Percentiles rank a stretch among this genome's conserved stretches.
phyloP scores from a whole-genome alignment of 1,284 basidiomycete species.

The Vanrija sp. region DNA sequence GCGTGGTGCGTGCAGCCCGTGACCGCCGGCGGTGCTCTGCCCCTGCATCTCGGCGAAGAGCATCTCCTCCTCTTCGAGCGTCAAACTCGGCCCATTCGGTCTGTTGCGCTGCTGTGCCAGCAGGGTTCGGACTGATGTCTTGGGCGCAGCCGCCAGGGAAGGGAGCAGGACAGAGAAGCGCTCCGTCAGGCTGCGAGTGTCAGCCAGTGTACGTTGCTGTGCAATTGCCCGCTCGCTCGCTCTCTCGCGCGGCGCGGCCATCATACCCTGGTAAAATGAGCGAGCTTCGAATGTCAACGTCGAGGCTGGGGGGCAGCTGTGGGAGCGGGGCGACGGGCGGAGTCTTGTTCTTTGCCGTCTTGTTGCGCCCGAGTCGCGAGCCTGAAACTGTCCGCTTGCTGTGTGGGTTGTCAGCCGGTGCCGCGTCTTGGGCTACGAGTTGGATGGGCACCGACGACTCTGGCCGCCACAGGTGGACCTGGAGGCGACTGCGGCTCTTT shows the following conservation, averaged over 20 bases:
- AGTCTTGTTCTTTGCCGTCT: not conserved
- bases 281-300: conserved; percentile 43
- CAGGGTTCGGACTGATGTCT: conserved; percentile 31
- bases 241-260: too few species aligned
- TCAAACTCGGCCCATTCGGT: conserved; percentile 33
- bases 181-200: conserved; percentile 30
- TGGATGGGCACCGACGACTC: not conserved
- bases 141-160: conserved; percentile 29
- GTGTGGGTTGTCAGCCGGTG: not conserved
- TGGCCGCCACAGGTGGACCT: too few species aligned
- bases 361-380: too few species aligned
- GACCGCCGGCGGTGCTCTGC: conserved; percentile 1
- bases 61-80: conserved; percentile 43
- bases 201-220: not conserved
- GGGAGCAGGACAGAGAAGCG: conserved; percentile 46
- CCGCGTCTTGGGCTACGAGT: not conserved
- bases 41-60: conserved; percentile 33
- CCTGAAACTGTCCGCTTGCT: not conserved
- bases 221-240: not conserved
- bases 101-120: conserved; percentile 39
- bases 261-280: conserved; percentile 41
- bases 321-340: not conserved
- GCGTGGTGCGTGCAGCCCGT: not conserved
- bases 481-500: too few species aligned
- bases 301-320: conserved; percentile 28